These are phyloP conservation scores for Agaricales sp. DNA, from an alignment of 1,284 basidiomycete genomes.

Conservation along the genomic window DNA sequence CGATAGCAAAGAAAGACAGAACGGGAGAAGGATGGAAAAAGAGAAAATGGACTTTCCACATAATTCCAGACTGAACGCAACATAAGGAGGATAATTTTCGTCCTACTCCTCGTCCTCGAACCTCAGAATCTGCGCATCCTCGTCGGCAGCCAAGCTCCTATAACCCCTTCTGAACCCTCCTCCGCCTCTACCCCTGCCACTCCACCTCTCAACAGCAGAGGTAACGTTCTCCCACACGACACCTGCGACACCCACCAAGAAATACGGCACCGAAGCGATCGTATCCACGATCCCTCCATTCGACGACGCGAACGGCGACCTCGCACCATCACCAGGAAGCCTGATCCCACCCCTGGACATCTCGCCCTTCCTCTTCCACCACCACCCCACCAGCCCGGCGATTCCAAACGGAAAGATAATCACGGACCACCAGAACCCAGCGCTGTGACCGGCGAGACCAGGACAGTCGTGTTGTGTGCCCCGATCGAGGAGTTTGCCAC, in stretches of 20 bases:
- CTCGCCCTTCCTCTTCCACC: conserved; percentile 67
- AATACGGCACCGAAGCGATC: conserved; percentile 80
- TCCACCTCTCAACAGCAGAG: conserved; percentile 27
- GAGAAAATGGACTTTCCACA: too few species aligned
- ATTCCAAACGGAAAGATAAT: conserved; percentile 66
- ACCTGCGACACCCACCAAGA: conserved; percentile 66
- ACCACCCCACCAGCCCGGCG: conserved; percentile 66
- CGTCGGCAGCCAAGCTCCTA: conserved; percentile 74
- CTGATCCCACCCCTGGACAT: conserved; percentile 63
- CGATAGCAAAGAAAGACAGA: too few species aligned
- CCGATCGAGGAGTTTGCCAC: conserved; percentile 62
- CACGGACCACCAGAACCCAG: conserved; percentile 77
- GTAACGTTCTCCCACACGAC: conserved; percentile 62
- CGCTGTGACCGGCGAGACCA: conserved; percentile 59
- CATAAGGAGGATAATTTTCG: too few species aligned
- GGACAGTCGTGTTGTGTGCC: conserved; percentile 72
- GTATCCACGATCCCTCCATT: conserved; percentile 43
- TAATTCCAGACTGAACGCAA: too few species aligned
- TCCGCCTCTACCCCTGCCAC: conserved; percentile 21
- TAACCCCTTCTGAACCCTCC: conserved; percentile 53
- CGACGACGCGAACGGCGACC: conserved; percentile 29
- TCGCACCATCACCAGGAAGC: conserved; percentile 50
- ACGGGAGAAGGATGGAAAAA: too few species aligned
- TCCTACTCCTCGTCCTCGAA: conserved; percentile 75
- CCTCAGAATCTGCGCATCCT: conserved; percentile 76